phyloP scores from a whole-genome alignment of 805 yeast species.

The Zygoascus tannicola region DNA sequence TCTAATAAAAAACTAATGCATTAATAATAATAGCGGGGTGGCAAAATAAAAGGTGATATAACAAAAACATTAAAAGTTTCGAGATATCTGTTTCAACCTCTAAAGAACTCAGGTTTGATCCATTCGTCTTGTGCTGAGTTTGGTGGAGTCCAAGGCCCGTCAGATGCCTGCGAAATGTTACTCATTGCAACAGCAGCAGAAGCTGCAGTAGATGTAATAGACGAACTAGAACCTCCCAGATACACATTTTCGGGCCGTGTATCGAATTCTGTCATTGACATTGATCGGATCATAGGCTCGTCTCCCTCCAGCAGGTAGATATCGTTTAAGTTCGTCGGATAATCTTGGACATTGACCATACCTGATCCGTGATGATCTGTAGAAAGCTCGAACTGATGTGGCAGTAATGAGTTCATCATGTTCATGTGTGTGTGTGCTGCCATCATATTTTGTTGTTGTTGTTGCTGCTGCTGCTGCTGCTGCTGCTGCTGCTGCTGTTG shows the following conservation, averaged over 20 bases:
- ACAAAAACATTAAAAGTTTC: background rate
- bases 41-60: background rate
- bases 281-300: constrained; percentile 17
- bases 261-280: constrained; percentile 17
- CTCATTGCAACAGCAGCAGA: too few relatives aligned
- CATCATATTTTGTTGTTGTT: background rate
- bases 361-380: background rate
- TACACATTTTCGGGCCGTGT: constrained; percentile 8
- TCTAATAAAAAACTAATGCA: constrained; percentile 2
- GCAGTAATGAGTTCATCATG: background rate
- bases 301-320: constrained; percentile 1
- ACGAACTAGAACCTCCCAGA: background rate
- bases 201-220: background rate
- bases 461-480: background rate
- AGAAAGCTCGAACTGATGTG: background rate
- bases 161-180: too few relatives aligned
- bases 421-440: background rate
- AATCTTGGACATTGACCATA: background rate
- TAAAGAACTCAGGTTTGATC: background rate
- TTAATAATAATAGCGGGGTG: too few relatives aligned
- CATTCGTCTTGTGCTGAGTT: constrained; percentile 1
- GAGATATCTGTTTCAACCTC: background rate
- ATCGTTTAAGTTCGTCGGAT: background rate
- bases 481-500: background rate
- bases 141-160: constrained; percentile 10